phyloP scores from a whole-genome alignment of 495 filamentous ascomycete genomes.

The Neurospora sp. region DNA sequence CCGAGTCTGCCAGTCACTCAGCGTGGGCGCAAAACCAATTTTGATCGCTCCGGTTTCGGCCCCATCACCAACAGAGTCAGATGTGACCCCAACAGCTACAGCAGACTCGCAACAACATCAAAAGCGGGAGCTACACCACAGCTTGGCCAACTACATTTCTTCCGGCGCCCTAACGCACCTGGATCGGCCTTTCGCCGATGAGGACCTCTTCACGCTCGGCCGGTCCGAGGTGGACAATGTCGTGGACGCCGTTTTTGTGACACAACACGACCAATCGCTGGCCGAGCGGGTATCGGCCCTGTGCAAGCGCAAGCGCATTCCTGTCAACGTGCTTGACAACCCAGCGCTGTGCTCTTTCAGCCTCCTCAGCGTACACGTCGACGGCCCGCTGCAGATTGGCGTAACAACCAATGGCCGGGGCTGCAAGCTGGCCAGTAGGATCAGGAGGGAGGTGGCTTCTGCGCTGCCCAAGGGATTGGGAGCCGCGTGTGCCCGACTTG shows the following conservation, averaged over 20 bases:
- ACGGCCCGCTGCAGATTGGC: conserved; percentile 89
- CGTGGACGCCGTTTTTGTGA: conserved; percentile 91
- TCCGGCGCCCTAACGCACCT: conserved; percentile 65
- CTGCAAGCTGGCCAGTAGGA: conserved; percentile 87
- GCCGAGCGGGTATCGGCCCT: conserved; percentile 58
- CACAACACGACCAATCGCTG: conserved; percentile 42
- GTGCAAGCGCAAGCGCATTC: conserved; percentile 73
- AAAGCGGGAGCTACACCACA: conserved; percentile 49
- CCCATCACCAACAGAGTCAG: neutral
- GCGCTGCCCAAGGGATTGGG: conserved; percentile 75
- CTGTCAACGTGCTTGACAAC: conserved; percentile 85
- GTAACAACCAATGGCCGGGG: conserved; percentile 93
- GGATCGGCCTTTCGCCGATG: conserved; percentile 55
- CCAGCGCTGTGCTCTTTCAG: conserved; percentile 85
- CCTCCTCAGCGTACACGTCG: conserved; percentile 75
- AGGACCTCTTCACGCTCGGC: conserved; percentile 67
- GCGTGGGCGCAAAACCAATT: conserved; percentile 78
- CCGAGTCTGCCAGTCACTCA: conserved; percentile 67
- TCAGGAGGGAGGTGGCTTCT: conserved; percentile 77
- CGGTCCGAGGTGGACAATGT: conserved; percentile 67
- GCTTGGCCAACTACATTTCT: conserved; percentile 61
- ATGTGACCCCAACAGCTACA: conserved; percentile 22
- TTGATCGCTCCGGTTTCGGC: conserved; percentile 54
- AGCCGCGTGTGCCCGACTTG: conserved; percentile 65
- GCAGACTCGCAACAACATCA: conserved; percentile 14